Evolutionary conservation across 1,284 basidiomycete genomes (phyloP), one percentile per base, ranked within the genome.

Genomic region (Trichosporon sp.): DNA sequence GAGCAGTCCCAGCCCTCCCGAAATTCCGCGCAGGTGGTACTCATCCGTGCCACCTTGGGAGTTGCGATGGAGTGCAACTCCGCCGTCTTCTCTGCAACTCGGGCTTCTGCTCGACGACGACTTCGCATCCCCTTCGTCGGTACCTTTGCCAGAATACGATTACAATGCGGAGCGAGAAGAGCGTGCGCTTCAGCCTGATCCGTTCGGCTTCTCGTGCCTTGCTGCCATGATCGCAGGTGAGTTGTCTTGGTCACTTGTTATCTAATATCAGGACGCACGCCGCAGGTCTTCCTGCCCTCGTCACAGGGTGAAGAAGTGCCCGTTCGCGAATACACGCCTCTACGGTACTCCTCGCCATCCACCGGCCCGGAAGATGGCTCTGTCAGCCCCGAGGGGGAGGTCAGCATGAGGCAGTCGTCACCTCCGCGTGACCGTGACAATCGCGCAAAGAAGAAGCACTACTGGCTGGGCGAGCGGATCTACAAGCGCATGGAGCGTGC

Each of bases 401-500:
- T 32, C 31, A 63, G 59, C 32, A 32, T 63, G 14, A 32, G 32
- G 31, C 59, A 35, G 7, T 35, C 59, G 11, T 32, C 31, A n/a
- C 59, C 59, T 3, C 32, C 14, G 32, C 14, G 14, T 46, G 43
- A 32, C 12, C 35, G 31, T 32, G 69, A 69, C 69, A 21, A 6
- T 37, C 40, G 0, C 59, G 19, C 38, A 43, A 43, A 31, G 38
- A 65, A 65, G 64, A 43, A 31, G 35, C 31, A 63, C 1, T 63
- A 63, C 32, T 63, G 64, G 64, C 19, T 65, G 4, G 64, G 64
- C 14, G 40, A 65, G 64, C 35, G 21, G 38, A 12, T 46, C 11
- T 65, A 65, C 21, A 26, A 31, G 19, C 64, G 40, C 11, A 65
- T 31, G 38, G 40, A 40, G 38, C 21, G 10, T 12, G 64, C n/a